Evolutionary conservation across 2,329 filamentous ascomycete species (phyloP).

Genomic region (Thielaviopsis musarum): DNA sequence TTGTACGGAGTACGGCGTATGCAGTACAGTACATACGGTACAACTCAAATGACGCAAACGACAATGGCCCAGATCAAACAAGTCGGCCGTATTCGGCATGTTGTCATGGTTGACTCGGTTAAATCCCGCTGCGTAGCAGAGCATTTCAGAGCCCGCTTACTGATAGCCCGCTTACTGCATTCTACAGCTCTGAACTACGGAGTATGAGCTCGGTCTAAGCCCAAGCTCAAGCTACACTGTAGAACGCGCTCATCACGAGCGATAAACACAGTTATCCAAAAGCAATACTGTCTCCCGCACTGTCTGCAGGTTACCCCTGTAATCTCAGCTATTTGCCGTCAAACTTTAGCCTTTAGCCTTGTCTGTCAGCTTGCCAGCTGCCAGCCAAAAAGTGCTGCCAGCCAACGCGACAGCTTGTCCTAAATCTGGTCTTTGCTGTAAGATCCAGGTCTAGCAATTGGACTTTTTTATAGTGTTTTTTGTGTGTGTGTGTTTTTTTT

Average conservation of each 20-base stretch:
- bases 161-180: background rate
- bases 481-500: background rate
- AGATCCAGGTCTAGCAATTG: background rate
- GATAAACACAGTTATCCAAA: background rate
- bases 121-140: background rate
- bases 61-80: no score
- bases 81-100: background rate
- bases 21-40: no score
- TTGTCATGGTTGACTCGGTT: background rate
- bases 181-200: no score
- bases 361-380: background rate
- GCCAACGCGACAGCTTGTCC: constrained; percentile 16
- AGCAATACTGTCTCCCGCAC: background rate
- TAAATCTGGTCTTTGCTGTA: constrained; percentile 12
- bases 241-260: background rate
- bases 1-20: no score
- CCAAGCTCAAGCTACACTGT: background rate
- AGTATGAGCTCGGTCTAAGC: background rate
- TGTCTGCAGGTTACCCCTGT: background rate
- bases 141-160: background rate
- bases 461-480: background rate
- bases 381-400: background rate
- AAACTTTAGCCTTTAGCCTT: background rate
- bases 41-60: no score
- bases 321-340: background rate